Evolutionary conservation across 2,329 filamentous ascomycete genomes (phyloP), one percentile per base, ranked within the genome.

Genomic region (Aspergillus niger): DNA sequence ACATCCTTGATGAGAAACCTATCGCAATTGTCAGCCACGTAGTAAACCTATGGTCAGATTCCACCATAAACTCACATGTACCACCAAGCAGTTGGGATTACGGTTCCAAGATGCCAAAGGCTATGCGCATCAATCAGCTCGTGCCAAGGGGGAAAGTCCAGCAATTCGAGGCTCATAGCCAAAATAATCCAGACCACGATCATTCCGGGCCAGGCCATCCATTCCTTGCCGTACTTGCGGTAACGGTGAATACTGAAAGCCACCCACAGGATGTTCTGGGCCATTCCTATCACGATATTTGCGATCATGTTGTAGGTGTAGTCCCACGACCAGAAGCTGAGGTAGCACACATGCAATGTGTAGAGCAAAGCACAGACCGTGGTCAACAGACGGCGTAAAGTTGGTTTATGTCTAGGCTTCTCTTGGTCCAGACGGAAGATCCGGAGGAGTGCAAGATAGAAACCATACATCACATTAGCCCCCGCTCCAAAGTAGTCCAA

Each of bases 291-390:
- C 3, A 85, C 86, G 20, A 99, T 91, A 71, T 98, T 99, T 55
- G 93, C 95, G 1, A 90, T 87, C 92, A 99, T 98, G 75, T 99
- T 99, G 80, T 99, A 99, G 5, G 89, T 90, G 75, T 99, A 99
- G 76, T 98, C 91, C 91, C 95, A 99, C 17, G 83, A 82, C 82
- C 93, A 91, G 67, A 92, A 86, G 72, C 89, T 91, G 57, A 99
- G 83, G 75, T 97, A 99, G 49, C 81, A 84, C 51, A 97, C 87
- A 74, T 99, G 95, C 57, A 85, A 80, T 26, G 83, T 72, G 76
- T 96, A 99, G 55, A 96, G 78, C 13, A 78, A 65, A 26, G 86
- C 74, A 74, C 95, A 99, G 7, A 91, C 66, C 11, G 82, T 71
- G 0, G 91, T 93, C 94, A 93, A 98, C 22, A 86, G 72, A 50